Percentiles rank a stretch among this genome's conserved stretches.
phyloP scores from a whole-genome alignment of 2,329 filamentous ascomycete genomes.

The Leptographium flavum region DNA sequence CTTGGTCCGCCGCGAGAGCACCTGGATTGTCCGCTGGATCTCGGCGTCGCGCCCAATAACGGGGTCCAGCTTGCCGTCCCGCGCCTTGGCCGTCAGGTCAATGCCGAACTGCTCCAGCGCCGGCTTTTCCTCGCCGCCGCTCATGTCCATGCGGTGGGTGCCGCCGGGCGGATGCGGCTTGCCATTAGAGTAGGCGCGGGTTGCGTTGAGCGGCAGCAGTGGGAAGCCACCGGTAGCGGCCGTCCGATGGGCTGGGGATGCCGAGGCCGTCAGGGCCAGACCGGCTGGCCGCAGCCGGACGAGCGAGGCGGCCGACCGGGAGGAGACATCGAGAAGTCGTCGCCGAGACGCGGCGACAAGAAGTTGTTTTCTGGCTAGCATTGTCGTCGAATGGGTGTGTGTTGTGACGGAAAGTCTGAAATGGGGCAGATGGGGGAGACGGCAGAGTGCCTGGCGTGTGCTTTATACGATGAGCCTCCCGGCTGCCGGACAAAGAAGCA shows the following conservation, averaged over 20 bases:
- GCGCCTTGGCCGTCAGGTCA: constrained; percentile 75
- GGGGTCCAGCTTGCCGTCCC: constrained; percentile 81
- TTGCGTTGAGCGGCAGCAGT: constrained; percentile 23
- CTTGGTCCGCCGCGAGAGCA: constrained; percentile 83
- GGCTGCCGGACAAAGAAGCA: not conserved
- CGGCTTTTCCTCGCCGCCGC: constrained; percentile 58
- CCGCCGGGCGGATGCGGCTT: constrained; percentile 79
- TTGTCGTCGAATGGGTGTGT: no score
- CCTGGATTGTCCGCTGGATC: constrained; percentile 88
- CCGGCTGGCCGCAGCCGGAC: not conserved
- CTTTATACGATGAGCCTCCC: not conserved
- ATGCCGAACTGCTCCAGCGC: constrained; percentile 85
- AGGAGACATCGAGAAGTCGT: constrained; percentile 6
- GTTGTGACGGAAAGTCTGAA: no score
- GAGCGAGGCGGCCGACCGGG: not conserved
- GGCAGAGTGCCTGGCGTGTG: no score
- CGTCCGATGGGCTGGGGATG: no score
- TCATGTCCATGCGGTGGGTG: constrained; percentile 85
- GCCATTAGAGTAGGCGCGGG: constrained; percentile 51
- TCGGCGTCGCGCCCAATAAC: constrained; percentile 88
- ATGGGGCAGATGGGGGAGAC: no score
- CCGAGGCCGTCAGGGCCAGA: no score
- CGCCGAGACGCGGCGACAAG: constrained; percentile 15
- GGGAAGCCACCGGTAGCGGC: no score
- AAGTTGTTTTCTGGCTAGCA: constrained; percentile 26